Conservation (phyloP, 768 basidiomycete species). For the Lactarius hatsudake region DNA sequence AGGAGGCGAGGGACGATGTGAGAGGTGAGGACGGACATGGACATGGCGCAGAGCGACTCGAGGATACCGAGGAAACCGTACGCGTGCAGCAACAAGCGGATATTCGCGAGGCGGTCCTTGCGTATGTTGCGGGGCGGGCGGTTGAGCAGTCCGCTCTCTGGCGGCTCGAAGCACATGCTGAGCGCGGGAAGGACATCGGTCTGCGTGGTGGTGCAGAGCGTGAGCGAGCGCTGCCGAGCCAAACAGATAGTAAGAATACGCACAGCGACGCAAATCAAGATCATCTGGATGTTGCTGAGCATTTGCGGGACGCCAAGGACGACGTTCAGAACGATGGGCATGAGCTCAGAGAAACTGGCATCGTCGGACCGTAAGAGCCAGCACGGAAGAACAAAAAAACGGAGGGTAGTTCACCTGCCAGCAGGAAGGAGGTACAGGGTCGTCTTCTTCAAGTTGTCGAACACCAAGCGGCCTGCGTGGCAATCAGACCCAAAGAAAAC, state of each 20-base stretch:
- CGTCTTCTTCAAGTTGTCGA: slow-evolving; percentile 61
- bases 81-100: slow-evolving; percentile 53
- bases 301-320: slow-evolving; percentile 43
- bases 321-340: slow-evolving; percentile 56
- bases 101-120: slow-evolving; percentile 54
- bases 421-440: slow-evolving; percentile 50
- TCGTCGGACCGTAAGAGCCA: neutral
- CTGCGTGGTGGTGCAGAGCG: neutral
- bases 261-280: slow-evolving; percentile 49
- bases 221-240: neutral
- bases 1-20: neutral
- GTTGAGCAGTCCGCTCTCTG: slow-evolving; percentile 56
- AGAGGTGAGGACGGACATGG: slow-evolving; percentile 38
- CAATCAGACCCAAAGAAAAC: neutral
- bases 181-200: slow-evolving; percentile 58
- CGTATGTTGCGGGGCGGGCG: slow-evolving; percentile 55
- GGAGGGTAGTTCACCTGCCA: slow-evolving; percentile 39
- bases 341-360: slow-evolving; percentile 54
- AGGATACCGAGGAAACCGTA: slow-evolving; percentile 54
- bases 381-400: slow-evolving; percentile 6
- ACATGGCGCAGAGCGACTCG: slow-evolving; percentile 47
- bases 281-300: slow-evolving; percentile 44
- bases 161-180: slow-evolving; percentile 54
- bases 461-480: slow-evolving; percentile 48
- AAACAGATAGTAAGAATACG: neutral